Evolutionary conservation across 2,329 filamentous ascomycete genomes (phyloP).

Genomic region (Colletotrichum incanum): DNA sequence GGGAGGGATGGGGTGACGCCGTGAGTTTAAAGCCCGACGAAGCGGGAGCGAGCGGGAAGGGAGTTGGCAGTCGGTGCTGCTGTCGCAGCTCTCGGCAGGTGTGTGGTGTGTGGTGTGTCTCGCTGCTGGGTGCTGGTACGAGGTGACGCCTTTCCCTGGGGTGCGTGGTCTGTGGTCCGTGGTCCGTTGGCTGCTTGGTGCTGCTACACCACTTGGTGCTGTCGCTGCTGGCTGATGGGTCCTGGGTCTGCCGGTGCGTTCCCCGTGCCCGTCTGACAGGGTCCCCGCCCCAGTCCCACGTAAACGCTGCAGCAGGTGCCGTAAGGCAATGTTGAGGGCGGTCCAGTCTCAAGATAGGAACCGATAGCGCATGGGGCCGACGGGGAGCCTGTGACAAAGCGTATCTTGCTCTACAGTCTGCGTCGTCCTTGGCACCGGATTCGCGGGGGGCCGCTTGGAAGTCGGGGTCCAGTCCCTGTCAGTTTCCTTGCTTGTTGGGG

Average conservation of each 20-base stretch:
- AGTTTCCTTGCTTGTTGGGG: slow-evolving; percentile 40
- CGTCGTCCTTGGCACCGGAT: slow-evolving; percentile 40
- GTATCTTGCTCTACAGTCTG: slow-evolving; percentile 33
- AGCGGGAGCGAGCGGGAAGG: slow-evolving; percentile 29
- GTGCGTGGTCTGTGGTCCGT: slow-evolving; percentile 27
- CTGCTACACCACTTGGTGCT: slow-evolving; percentile 13
- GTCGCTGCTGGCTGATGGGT: slow-evolving; percentile 13
- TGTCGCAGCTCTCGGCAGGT: slow-evolving; percentile 40
- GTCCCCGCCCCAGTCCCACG: slow-evolving; percentile 25
- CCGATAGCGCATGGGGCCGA: slow-evolving; percentile 28
- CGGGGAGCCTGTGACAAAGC: slow-evolving; percentile 40
- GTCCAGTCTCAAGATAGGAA: slow-evolving; percentile 32
- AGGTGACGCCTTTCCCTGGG: slow-evolving; percentile 38
- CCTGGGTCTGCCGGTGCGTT: slow-evolving; percentile 14
- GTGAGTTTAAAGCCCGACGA: slow-evolving; percentile 36
- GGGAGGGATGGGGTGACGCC: slow-evolving; percentile 37
- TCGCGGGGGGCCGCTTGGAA: slow-evolving; percentile 34
- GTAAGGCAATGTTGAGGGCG: slow-evolving; percentile 15
- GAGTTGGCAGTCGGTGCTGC: slow-evolving; percentile 16
- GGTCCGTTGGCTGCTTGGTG: slow-evolving; percentile 17
- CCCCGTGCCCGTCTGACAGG: slow-evolving; percentile 29
- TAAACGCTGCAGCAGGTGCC: slow-evolving; percentile 10
- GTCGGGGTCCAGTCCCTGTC: slow-evolving; percentile 41
- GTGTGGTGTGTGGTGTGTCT: slow-evolving; percentile 30
- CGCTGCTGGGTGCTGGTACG: slow-evolving; percentile 12